Base-by-base conservation (phyloP, 768 basidiomycete species). In the Psilocybe subaeruginosa region DNA sequence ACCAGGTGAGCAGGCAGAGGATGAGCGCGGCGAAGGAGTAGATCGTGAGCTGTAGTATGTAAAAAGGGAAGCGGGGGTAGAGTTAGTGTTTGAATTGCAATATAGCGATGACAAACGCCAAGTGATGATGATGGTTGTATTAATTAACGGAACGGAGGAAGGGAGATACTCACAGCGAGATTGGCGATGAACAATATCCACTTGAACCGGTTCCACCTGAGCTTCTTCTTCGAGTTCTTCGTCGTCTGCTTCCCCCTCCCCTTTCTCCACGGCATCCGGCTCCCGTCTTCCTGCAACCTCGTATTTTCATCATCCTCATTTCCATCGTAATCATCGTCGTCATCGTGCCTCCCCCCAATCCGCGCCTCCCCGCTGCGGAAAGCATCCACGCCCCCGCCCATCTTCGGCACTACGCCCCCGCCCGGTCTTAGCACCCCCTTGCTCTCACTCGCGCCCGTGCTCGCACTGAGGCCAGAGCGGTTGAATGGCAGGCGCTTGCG, bases 121-220 rank as follows among this genome's bases (percentile, higher is more conserved):
- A 39, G 8, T 14, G 8, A 39, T 8, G 37, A 3, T 8, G 37
- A 39, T 3, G 37, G 37, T 39, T 3, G 37, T 12, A 58, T 37
- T 49, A 33, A 52, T 23, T 23, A 23, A 23, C 23, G 23, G 23
- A 23, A 23, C 23, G 23, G 23, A 23, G 0, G 23, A 2, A 2
- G 23, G 39, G 50, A 57, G 39, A 33, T 17, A 66, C 76, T 56
- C 59, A 78, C 79, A 31, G 87, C 30, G 43, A 79, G 64, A 69
- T 93, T 94, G 54, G 89, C 76, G 54, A 84, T 33, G 73, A 93
- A 89, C 7, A 95, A 72, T 3, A 79, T 74, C 91, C 91, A 93
- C 71, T 95, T 95, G 82, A 94, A 94, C 65, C 79, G 82, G 69
- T 87, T 94, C 93, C 93, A 95, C 11, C 86, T 76, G 59, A 90